phyloP scores from a whole-genome alignment of 768 basidiomycete species.

The Rhodotorula taiwanensis region DNA sequence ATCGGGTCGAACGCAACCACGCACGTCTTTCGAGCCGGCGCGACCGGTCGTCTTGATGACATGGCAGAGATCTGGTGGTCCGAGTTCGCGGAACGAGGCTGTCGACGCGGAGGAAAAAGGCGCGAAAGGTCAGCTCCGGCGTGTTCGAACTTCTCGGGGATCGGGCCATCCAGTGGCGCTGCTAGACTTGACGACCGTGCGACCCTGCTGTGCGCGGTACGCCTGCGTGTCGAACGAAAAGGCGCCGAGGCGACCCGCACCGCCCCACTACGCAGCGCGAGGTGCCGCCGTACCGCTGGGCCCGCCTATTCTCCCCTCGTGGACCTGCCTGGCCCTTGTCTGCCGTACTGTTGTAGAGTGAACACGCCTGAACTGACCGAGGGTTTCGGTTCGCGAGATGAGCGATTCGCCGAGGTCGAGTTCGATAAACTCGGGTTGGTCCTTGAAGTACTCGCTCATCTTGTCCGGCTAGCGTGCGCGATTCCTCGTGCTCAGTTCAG shows the following conservation, averaged over 20 bases:
- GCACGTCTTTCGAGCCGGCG: conserved; percentile 76
- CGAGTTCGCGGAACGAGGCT: conserved; percentile 95
- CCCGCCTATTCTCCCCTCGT: too few species aligned
- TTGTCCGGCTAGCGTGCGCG: too few species aligned
- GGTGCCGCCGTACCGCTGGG: too few species aligned
- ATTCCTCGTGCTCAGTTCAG: background rate
- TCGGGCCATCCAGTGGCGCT: too few species aligned
- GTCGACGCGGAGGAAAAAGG: conserved; percentile 17
- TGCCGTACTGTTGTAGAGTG: too few species aligned
- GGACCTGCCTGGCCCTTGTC: too few species aligned
- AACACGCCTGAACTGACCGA: conserved; percentile 59
- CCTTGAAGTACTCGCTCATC: conserved; percentile 53
- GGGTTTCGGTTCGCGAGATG: conserved; percentile 79
- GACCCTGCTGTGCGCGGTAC: too few species aligned
- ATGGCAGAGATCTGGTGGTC: conserved; percentile 93
- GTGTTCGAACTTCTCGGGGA: too few species aligned
- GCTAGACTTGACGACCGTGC: too few species aligned
- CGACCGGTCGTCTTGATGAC: conserved; percentile 85
- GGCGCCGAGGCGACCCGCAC: too few species aligned
- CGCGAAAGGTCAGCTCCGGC: conserved; percentile 31
- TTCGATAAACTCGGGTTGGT: conserved; percentile 95
- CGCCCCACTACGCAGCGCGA: too few species aligned
- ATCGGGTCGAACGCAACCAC: background rate
- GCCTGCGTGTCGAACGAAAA: too few species aligned
- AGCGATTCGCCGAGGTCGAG: conserved; percentile 85